Base-by-base conservation (phyloP, 2,329 filamentous ascomycete genomes). In the Colletotrichum cordylinicola region DNA sequence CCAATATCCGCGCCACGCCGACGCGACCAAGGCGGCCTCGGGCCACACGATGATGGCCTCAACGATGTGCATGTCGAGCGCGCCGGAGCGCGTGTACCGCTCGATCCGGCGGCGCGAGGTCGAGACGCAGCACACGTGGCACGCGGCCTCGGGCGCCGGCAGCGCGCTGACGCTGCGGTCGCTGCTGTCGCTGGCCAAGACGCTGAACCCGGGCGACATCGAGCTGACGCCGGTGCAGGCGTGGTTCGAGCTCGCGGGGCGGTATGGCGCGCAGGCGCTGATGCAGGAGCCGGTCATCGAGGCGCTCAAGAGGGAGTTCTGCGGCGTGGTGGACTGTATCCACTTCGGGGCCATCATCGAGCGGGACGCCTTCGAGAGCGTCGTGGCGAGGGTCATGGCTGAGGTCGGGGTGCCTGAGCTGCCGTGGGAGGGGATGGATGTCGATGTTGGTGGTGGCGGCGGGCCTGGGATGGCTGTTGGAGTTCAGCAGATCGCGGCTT, bases 191-290 rank as follows among this genome's bases (percentile, higher is more conserved):
- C 84, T 90, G 4, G 88, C 89, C 2, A 80, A 81, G 66, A 85
- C 85, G 56, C 83, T 90, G 29, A 88, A 86, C 79, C 83, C 84
- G 5, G 83, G 85, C 33, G 82, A 82, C 67, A 70, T 80, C 21
- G 88, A 90, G 79, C 79, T 90, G 52, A 86, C 88, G 33, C 89
- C 89, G 18, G 86, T 90, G 31, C 89, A 90, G 81, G 88, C 86
- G 2, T 90, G 88, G 89, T 91, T 90, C 80, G 89, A 90, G 83
- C 84, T 90, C 31, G 85, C 85, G 29, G 80, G 77, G 6, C 79
- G 83, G 48, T 89, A 87, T 77, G 85, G 86, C 27, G 77, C 82
- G n/a, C 83, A 78, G 13, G 69, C 83, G 18, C 81, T 89, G n/a
- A 79, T 88, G 67, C 79, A 83, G 61, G 71, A 70, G 0, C 79